Conservation (phyloP, 768 basidiomycete species). For the Phanerochaete sordida region DNA sequence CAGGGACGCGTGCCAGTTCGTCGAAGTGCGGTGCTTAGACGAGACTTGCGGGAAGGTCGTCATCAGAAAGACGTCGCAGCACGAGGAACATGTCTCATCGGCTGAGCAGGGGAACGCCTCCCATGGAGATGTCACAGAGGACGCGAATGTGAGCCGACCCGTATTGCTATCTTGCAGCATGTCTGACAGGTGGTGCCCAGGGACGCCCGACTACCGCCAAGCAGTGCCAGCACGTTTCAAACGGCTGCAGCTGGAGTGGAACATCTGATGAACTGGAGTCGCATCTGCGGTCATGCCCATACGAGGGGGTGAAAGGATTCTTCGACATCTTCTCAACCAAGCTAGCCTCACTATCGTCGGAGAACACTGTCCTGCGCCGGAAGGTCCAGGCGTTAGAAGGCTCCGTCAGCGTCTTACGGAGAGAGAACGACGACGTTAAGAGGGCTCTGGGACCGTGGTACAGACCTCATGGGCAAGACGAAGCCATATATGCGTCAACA, state of each 20-base stretch:
- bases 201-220: conserved; percentile 37
- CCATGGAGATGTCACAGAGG: neutral
- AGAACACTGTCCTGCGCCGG: conserved; percentile 62
- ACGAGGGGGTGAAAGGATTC: conserved; percentile 61
- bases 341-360: conserved; percentile 45
- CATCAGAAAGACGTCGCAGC: conserved; percentile 41
- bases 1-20: conserved; percentile 55
- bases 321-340: conserved; percentile 39
- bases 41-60: conserved; percentile 41
- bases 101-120: no score
- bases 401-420: conserved; percentile 43
- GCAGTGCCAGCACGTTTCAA: conserved; percentile 41
- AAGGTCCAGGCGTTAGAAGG: conserved; percentile 59
- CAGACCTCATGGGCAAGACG: conserved; percentile 4
- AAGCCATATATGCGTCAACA: neutral
- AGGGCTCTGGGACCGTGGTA: conserved; percentile 68
- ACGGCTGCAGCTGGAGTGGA: conserved; percentile 57
- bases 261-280: conserved; percentile 31
- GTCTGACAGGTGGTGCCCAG: neutral
- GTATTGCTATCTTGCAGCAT: neutral
- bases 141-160: neutral
- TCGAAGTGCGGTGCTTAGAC: conserved; percentile 48
- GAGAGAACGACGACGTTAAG: conserved; percentile 55
- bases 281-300: conserved; percentile 47
- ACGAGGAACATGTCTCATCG: conserved; percentile 21